Evolutionary conservation across 2,329 filamentous ascomycete genomes (phyloP).

Genomic region (Trichoderma sp.): DNA sequence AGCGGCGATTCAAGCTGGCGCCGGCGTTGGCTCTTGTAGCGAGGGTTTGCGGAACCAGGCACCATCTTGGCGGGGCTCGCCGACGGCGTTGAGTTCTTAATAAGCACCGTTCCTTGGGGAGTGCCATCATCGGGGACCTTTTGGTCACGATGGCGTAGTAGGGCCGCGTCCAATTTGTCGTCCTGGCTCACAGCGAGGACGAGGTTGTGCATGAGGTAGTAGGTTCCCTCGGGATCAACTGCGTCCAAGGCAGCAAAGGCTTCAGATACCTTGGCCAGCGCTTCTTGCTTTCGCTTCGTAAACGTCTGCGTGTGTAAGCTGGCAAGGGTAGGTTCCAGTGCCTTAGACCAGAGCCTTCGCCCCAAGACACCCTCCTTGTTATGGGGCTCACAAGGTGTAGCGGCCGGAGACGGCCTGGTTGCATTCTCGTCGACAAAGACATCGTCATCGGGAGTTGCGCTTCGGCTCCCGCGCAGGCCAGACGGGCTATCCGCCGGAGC

Average conservation of each 20-base stretch:
- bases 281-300: slow-evolving; percentile 70
- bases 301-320: slow-evolving; percentile 83
- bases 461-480: slow-evolving; percentile 44
- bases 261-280: slow-evolving; percentile 78
- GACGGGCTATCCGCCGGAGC: slow-evolving; percentile 71
- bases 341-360: slow-evolving; percentile 76
- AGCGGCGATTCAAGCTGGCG: slow-evolving; percentile 55
- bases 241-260: slow-evolving; percentile 84
- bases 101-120: slow-evolving; percentile 59
- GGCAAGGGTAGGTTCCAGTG: slow-evolving; percentile 79
- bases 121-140: slow-evolving; percentile 49
- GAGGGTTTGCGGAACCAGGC: slow-evolving; percentile 79
- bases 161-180: slow-evolving; percentile 60
- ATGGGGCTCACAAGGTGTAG: slow-evolving; percentile 55
- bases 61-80: slow-evolving; percentile 66
- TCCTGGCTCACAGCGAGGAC: slow-evolving; percentile 73
- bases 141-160: slow-evolving; percentile 47
- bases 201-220: slow-evolving; percentile 78
- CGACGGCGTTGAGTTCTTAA: slow-evolving; percentile 55
- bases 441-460: slow-evolving; percentile 46
- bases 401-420: slow-evolving; percentile 40
- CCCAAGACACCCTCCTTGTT: slow-evolving; percentile 85
- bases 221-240: slow-evolving; percentile 86
- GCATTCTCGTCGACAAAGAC: slow-evolving; percentile 65
- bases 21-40: slow-evolving; percentile 75